Percentiles rank a stretch among this genome's conserved stretches.
Evolutionary conservation across 108 stramenopile genomes (phyloP).

Genomic region (Licmophora abbreviata): DNA sequence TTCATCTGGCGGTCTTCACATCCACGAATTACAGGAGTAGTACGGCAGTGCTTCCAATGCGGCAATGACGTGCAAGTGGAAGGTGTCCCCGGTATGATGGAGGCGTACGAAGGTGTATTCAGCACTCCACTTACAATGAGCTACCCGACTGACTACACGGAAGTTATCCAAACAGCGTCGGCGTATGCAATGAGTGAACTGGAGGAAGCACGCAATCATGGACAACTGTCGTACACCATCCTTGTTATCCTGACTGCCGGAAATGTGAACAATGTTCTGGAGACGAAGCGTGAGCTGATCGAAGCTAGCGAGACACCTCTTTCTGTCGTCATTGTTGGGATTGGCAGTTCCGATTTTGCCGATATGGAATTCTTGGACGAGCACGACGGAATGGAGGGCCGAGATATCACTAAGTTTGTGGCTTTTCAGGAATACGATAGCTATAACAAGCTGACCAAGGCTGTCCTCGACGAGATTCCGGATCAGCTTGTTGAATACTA

Average conservation of each 20-base stretch:
- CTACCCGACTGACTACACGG: conserved; percentile 83
- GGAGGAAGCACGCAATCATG: conserved; percentile 38
- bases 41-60: conserved; percentile 78
- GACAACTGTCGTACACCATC: conserved; percentile 72
- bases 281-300: conserved; percentile 60
- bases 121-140: conserved; percentile 69
- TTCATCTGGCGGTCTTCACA: no score
- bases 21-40: no score
- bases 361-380: conserved; percentile 78
- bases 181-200: conserved; percentile 49
- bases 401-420: conserved; percentile 54
- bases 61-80: conserved; percentile 58
- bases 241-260: conserved; percentile 90
- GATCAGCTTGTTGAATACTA: conserved; percentile 74
- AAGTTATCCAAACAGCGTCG: conserved; percentile 74
- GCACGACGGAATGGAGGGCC: conserved; percentile 35
- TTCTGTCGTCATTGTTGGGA: conserved; percentile 83
- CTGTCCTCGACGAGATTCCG: conserved; percentile 77
- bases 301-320: conserved; percentile 64
- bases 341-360: conserved; percentile 77
- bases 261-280: conserved; percentile 75
- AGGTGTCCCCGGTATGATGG: conserved; percentile 85
- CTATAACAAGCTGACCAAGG: conserved; percentile 59
- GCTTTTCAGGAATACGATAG: conserved; percentile 42
- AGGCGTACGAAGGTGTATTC: conserved; percentile 69